Base-by-base conservation (phyloP, 83 land plant species). In the Diphasiastrum complanatum region DNA sequence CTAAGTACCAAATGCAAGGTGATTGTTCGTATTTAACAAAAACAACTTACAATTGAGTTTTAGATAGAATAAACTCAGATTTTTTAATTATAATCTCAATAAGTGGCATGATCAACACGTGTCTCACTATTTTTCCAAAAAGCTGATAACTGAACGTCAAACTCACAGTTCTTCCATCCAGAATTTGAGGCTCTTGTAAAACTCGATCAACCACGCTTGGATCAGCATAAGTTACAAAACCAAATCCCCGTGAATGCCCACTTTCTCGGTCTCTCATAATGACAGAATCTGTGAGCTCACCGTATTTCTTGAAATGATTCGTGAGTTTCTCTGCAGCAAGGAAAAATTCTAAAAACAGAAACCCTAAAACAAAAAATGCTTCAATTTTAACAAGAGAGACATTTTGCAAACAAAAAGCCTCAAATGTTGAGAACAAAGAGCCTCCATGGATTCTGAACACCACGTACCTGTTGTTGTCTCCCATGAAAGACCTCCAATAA, bases 211-310 rank as follows among this genome's bases (percentile, higher is more conserved):
- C 86, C 1, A 89, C 96, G 51, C 81, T 60, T 2, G 95, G 77
- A 50, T 92, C 97, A 0, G 83, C 85, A 72, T 78, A 92, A 0
- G 97, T 92, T 12, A 92, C 77, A 60, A 92, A 92, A 33, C 97
- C 97, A 71, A 92, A 92, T 1, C 97, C 97, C 4, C 97, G 79
- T 2, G 97, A 84, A 20, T 77, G 84, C 4, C 86, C 81, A 2
- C 85, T 85, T 23, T 57, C 35, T 11, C 95, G 79, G 45, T 92
- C 95, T 51, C 74, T 85, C 97, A 92, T 92, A 43, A 92, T 87
- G 43, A 92, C 95, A 5, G 87, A 78, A 65, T 92, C 97, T n/a
- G 73, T 81, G 43, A 92, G 81, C 56, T 92, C 85, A 4, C 97
- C 97, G 72, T 92, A 92, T 53, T 87, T 81, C 51, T 76, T 81